Base-by-base conservation (phyloP, 208 protist species). In the Acanthamoeba lugdunensis region DNA sequence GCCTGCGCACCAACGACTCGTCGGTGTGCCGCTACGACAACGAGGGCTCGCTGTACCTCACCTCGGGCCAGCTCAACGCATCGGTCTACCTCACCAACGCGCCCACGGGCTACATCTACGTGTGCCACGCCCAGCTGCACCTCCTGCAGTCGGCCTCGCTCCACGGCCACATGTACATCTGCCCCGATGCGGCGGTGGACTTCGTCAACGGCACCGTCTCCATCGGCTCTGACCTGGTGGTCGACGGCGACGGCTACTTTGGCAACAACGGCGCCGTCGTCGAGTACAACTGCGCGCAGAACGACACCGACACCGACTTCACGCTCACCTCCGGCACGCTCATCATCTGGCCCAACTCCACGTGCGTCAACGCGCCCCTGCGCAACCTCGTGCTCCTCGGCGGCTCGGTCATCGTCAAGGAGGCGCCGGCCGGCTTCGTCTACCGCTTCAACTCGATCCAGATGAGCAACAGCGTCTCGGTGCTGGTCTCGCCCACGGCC, bases 381-480 rank as follows among this genome's bases (percentile, higher is more conserved):
- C 87, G 87, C 87, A 77, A 92, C 54, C 50, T 92, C 18, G 45
- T 79, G 50, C 56, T 92, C 14, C 87, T 92, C 28, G 87, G 87
- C 63, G 87, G 87, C 65, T 41, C 41, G 33, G 52, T 61, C 87
- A 92, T 81, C 69, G 37, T 92, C n/a, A 75, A 63, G 87, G 45
- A 52, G 25, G 87, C 87, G 9, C 63, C 87, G 50, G 45, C 87
- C 25, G 33, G 77, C 87, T 92, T 92, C n/a, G 65, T 71, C 87
- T 92, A 92, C 87, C 87, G 69, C 30, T 92, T 92, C 87, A 92
- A 79, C 87, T 81, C 65, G 37, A 58, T 92, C 25, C 63, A 52
- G 41, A 48, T 92, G 28, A 92, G 50, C 87, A 92, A 92, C 65
- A 92, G 45, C 69, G 87, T 48, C 65, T 45, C 65, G 45, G n/a